A percentile compares a stretch with the other conserved stretches of the same genome.
phyloP scores from a whole-genome alignment of 108 stramenopile species.

The Craspedostauros australis region DNA sequence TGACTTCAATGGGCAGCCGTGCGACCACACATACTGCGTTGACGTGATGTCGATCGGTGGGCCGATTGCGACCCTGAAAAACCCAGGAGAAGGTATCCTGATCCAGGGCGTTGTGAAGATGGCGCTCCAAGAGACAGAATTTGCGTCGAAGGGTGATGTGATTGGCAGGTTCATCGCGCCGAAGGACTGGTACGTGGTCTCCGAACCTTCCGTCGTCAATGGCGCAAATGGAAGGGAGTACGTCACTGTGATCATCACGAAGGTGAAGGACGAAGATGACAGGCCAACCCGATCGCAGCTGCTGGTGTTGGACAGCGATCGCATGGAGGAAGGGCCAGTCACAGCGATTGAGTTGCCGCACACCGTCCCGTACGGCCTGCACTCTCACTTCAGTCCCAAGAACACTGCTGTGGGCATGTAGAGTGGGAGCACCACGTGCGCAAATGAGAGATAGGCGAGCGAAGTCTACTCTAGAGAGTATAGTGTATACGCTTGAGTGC shows the following conservation, averaged over 20 bases:
- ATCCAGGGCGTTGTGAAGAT: slow-evolving; percentile 37
- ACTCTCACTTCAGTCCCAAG: no score
- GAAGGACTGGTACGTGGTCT: slow-evolving; percentile 10
- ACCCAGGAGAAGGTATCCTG: slow-evolving; percentile 19
- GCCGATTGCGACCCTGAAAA: slow-evolving; percentile 9
- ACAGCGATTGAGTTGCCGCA: slow-evolving; percentile 15
- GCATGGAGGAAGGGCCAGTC: slow-evolving; percentile 14
- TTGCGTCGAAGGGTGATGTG: slow-evolving; percentile 20
- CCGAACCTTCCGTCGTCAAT: slow-evolving; percentile 38
- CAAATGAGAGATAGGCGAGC: no score
- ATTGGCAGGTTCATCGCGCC: slow-evolving; percentile 14
- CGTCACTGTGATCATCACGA: background rate
- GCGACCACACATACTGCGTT: slow-evolving; percentile 5
- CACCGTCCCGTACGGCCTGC: slow-evolving; percentile 29
- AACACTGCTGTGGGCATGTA: no score
- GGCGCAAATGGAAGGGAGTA: slow-evolving; percentile 7
- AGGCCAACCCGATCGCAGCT: slow-evolving; percentile 6
- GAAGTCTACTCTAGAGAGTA: no score
- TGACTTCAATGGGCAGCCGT: slow-evolving; percentile 1
- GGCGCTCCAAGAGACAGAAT: slow-evolving; percentile 5
- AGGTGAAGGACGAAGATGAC: slow-evolving; percentile 5
- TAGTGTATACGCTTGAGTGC: no score
- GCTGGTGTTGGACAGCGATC: slow-evolving; percentile 28
- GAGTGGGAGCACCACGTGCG: no score
- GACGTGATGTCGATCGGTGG: slow-evolving; percentile 20